A percentile compares a stretch with the other conserved stretches of the same genome.
phyloP scores from a whole-genome alignment of 306 rosid genomes.

The Glycyrrhiza uralensis region DNA sequence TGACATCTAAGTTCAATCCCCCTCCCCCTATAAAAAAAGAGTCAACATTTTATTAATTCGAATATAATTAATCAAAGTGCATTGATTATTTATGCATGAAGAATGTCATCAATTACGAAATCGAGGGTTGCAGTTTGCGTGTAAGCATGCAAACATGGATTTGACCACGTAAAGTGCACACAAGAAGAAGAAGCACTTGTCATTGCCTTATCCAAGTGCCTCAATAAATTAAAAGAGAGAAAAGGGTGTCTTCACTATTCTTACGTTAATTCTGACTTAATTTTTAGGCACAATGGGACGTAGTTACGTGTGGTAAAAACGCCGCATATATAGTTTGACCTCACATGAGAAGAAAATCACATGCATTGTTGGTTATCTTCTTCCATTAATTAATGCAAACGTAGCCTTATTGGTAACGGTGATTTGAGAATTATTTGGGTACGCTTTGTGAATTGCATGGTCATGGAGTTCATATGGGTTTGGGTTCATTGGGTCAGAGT shows the following conservation, averaged over 20 bases:
- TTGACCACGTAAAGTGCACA: neutral
- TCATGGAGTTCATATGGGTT: neutral
- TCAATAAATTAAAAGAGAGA: no score
- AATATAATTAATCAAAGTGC: neutral
- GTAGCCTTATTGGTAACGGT: neutral
- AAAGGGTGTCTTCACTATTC: neutral
- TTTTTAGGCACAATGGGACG: no score
- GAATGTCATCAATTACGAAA: neutral
- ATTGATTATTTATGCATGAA: neutral
- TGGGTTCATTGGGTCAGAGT: neutral
- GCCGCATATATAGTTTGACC: neutral
- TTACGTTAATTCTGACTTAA: neutral
- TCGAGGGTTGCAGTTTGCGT: slow-evolving; percentile 8
- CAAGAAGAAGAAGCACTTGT: no score
- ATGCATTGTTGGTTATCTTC: neutral
- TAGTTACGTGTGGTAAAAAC: no score
- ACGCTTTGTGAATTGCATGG: neutral
- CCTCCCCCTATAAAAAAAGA: no score
- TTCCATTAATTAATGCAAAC: no score
- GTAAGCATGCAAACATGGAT: neutral
- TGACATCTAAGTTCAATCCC: no score
- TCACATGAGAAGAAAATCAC: neutral
- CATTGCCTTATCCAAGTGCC: neutral
- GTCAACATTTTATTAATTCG: neutral
- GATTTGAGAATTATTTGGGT: neutral